Evolutionary conservation across 305 asterid genomes (phyloP), one percentile per base, ranked within the genome.

Genomic region (Fraxinus greggii): DNA sequence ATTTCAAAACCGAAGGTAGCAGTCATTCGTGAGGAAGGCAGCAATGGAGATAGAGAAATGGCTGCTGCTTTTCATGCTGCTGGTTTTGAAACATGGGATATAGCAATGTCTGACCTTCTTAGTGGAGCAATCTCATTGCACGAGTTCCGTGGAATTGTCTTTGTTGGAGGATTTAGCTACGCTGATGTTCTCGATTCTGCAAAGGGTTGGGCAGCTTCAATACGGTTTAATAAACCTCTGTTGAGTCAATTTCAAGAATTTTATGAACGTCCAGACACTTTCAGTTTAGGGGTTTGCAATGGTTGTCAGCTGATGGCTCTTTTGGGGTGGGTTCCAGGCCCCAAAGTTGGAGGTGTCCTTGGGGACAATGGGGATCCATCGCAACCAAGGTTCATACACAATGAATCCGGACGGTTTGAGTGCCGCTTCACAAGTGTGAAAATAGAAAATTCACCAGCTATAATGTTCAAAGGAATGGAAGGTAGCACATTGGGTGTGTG

Each of bases 261-360:
- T 73, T 92, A 92, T 72, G 86, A 91, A 3, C 92, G 98, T 10
- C 83, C 92, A 0, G 97, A 94, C 90, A 94, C 99, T 36, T 95
- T 95, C 83, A 95, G 99, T 80, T 87, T 95, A 7, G 99, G 99
- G 28, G 97, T 94, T 83, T 94, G 98, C 89, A 95, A 95, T 72
- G 99, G 97, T 72, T 95, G 99, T 85, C 99, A 95, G 89, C 95
- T 95, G 35, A 95, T 95, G 99, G 99, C 99, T 63, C 94, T 95
- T 10, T 81, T 94, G 70, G 99, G 99, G 79, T 95, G 98, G 99
- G 92, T 95, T 36, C 99, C 98, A 1, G 97, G 98, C 38, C 97
- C 97, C 4, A 32, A 85, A 80, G 88, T 91, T 10, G 99, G 97
- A 76, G 98, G 97, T 8, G 96, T 90, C 78, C 86, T 89, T 21